These are phyloP conservation scores for Fusarium sulawesiense DNA, from an alignment of 2,329 filamentous ascomycete genomes.

Conservation along the genomic window DNA sequence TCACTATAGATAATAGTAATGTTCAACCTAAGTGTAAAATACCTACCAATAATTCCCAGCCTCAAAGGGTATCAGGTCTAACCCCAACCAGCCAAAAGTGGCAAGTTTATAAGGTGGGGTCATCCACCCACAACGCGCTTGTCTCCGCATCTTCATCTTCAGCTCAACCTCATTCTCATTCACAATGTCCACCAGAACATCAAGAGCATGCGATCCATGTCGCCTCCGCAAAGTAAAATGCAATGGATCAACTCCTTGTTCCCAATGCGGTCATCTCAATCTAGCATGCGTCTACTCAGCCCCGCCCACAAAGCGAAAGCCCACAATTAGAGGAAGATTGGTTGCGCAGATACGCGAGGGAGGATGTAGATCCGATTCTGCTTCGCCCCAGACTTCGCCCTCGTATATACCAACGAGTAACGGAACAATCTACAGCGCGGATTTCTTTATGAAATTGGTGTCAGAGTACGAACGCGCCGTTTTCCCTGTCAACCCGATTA, in stretches of 20 bases:
- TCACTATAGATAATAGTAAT: too few species aligned
- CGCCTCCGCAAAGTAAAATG: slow-evolving; percentile 55
- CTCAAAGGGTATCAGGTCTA: background rate
- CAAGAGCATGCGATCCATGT: slow-evolving; percentile 54
- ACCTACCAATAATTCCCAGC: background rate
- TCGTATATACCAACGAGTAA: slow-evolving; percentile 18
- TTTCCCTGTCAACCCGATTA: slow-evolving; percentile 53
- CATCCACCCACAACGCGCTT: background rate
- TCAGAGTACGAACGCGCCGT: slow-evolving; percentile 51
- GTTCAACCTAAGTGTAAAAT: too few species aligned
- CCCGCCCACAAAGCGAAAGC: slow-evolving; percentile 50
- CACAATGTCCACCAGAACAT: slow-evolving; percentile 25
- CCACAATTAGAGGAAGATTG: slow-evolving; percentile 50
- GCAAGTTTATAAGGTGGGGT: background rate
- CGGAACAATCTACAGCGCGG: slow-evolving; percentile 37
- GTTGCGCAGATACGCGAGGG: slow-evolving; percentile 52
- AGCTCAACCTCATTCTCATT: background rate
- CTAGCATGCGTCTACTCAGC: slow-evolving; percentile 51
- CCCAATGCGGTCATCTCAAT: slow-evolving; percentile 52
- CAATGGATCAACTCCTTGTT: slow-evolving; percentile 49
- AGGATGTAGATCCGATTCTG: slow-evolving; percentile 20
- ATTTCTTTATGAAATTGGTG: slow-evolving; percentile 51
- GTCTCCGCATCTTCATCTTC: background rate
- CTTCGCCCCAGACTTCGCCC: slow-evolving; percentile 16
- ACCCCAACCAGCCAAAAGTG: background rate